phyloP scores from a whole-genome alignment of 257 asterid species.

The Mentha longifolia region DNA sequence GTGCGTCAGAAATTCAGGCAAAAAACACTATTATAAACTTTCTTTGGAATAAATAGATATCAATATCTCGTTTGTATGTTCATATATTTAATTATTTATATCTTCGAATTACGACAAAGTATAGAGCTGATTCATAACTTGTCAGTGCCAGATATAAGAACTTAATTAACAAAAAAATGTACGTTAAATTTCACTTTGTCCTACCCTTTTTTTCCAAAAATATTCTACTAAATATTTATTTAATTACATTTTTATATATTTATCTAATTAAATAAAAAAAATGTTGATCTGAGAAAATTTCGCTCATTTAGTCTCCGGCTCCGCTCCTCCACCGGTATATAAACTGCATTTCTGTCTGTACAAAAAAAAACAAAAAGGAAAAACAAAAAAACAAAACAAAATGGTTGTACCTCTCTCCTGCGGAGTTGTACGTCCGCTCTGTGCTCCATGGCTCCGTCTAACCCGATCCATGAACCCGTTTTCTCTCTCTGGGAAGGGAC shows the following conservation, averaged over 20 bases:
- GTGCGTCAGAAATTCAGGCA: neutral
- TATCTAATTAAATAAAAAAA: too few relatives aligned
- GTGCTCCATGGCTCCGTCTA: constrained; percentile 47
- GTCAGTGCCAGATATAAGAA: too few relatives aligned
- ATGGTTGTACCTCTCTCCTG: constrained; percentile 57
- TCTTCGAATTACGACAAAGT: too few relatives aligned
- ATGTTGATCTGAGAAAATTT: too few relatives aligned
- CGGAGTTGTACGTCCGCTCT: constrained; percentile 51
- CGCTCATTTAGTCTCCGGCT: too few relatives aligned
- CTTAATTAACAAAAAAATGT: too few relatives aligned
- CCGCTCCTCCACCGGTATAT: too few relatives aligned
- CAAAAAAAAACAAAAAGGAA: neutral
- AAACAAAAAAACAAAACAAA: constrained; percentile 9
- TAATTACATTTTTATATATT: too few relatives aligned
- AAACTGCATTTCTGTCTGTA: constrained; percentile 28
- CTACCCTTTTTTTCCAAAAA: too few relatives aligned
- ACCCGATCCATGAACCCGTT: constrained; percentile 46
- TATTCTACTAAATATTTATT: too few relatives aligned
- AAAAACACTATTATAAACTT: neutral
- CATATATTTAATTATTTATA: neutral
- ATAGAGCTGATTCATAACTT: neutral
- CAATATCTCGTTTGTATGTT: neutral
- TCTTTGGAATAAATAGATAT: neutral
- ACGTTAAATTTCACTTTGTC: too few relatives aligned
- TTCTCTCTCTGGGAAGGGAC: constrained; percentile 27